A percentile compares a stretch with the other conserved stretches of the same genome.
Evolutionary conservation across 192 early-diverging fungal genomes (phyloP).

Genomic region (Geranomyces variabilis): DNA sequence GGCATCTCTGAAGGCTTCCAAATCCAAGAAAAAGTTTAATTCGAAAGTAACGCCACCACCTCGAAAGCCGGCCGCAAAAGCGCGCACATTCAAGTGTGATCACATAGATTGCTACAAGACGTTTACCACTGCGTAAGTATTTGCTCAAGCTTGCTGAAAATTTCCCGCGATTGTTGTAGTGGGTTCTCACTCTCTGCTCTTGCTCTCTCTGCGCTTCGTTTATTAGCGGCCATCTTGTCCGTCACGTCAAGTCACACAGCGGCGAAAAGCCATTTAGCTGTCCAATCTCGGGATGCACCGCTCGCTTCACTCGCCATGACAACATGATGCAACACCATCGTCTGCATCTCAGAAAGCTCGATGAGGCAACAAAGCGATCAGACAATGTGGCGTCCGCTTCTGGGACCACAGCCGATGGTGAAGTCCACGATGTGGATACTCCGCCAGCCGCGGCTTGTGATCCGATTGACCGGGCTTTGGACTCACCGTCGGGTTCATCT

Average conservation of each 20-base stretch:
- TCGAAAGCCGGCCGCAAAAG: too few species aligned
- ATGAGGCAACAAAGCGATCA: neutral
- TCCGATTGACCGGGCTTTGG: too few species aligned
- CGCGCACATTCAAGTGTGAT: slow-evolving; percentile 3
- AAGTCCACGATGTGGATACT: too few species aligned
- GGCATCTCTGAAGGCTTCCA: too few species aligned
- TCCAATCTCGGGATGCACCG: slow-evolving; percentile 34
- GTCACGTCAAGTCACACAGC: slow-evolving; percentile 33
- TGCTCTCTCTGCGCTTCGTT: too few species aligned
- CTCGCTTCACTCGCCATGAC: slow-evolving; percentile 40
- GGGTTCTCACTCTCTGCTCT: neutral
- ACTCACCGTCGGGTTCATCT: too few species aligned
- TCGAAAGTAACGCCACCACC: too few species aligned
- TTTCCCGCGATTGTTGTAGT: neutral
- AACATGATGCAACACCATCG: slow-evolving; percentile 47
- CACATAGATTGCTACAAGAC: slow-evolving; percentile 13
- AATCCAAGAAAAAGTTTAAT: too few species aligned
- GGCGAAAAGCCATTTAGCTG: slow-evolving; percentile 40
- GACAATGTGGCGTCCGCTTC: too few species aligned
- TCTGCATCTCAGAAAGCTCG: slow-evolving; percentile 29
- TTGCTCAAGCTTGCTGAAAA: neutral
- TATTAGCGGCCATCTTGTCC: slow-evolving; percentile 39
- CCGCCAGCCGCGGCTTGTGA: too few species aligned
- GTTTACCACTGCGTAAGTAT: neutral
- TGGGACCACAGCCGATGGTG: too few species aligned